Percentiles rank a stretch among this genome's conserved stretches.
Conservation (phyloP, 768 basidiomycete species). For the Melanogaster broomeanus region DNA sequence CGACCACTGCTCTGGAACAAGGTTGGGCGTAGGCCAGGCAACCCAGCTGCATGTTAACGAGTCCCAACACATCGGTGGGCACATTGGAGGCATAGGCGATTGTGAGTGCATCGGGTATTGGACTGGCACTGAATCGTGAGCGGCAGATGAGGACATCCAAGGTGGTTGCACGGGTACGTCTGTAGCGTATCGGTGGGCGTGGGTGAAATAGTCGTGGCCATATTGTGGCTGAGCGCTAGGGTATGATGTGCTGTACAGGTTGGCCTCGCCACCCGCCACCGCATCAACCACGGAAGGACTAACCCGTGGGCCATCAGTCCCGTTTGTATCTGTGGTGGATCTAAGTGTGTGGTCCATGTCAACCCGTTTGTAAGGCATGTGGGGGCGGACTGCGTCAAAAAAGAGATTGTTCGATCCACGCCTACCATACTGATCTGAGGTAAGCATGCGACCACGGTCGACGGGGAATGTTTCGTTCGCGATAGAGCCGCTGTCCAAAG, state of each 20-base stretch:
- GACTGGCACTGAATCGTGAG: slow-evolving; percentile 18
- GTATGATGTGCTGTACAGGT: slow-evolving; percentile 26
- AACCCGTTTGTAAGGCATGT: slow-evolving; percentile 22
- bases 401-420: slow-evolving; percentile 39
- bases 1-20: slow-evolving; percentile 31
- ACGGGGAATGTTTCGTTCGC: slow-evolving; percentile 11
- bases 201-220: slow-evolving; percentile 27
- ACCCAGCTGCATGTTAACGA: slow-evolving; percentile 30
- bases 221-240: slow-evolving; percentile 24
- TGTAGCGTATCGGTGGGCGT: slow-evolving; percentile 20
- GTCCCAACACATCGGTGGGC: slow-evolving; percentile 32
- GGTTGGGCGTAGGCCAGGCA: slow-evolving; percentile 27
- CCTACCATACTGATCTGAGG: slow-evolving; percentile 29
- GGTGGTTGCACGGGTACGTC: slow-evolving; percentile 24
- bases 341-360: slow-evolving; percentile 22
- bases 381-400: slow-evolving; percentile 39
- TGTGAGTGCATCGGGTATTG: slow-evolving; percentile 32
- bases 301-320: slow-evolving; percentile 25
- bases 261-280: slow-evolving; percentile 21
- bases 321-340: slow-evolving; percentile 19
- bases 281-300: slow-evolving; percentile 19
- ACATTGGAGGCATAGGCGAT: slow-evolving; percentile 28
- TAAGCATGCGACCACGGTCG: slow-evolving; percentile 13
- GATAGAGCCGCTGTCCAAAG: slow-evolving; percentile 14
- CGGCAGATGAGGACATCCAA: slow-evolving; percentile 28